Evolutionary conservation across 2,329 filamentous ascomycete genomes (phyloP).

Genomic region (Cladosporium austrohemisphaericum): DNA sequence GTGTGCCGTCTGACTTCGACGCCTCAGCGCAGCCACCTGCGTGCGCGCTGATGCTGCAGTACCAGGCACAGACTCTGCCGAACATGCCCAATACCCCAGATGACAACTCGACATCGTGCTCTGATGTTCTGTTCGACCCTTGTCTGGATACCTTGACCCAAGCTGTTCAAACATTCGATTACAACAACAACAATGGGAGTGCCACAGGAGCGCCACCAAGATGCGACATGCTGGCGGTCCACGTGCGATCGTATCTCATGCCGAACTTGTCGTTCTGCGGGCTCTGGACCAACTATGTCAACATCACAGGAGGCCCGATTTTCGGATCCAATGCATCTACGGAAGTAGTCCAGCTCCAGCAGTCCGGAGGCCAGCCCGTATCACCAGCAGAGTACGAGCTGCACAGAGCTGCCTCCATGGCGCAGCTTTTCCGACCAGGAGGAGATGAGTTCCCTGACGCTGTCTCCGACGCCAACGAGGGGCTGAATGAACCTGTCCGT

Average conservation of each 20-base stretch:
- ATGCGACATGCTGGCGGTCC: not conserved
- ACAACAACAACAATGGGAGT: not conserved
- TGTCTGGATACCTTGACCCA: not conserved
- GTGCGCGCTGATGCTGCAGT: not conserved
- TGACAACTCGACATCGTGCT: not conserved
- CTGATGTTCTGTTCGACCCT: not conserved
- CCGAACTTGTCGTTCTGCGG: not conserved
- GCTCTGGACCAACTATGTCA: not conserved
- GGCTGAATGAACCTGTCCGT: not conserved
- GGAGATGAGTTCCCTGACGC: slow-evolving; percentile 1
- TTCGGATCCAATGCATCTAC: not conserved
- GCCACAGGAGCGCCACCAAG: not conserved
- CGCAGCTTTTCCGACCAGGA: slow-evolving; percentile 1
- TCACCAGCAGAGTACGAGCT: not conserved
- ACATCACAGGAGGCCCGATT: not conserved
- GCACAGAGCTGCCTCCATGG: not conserved
- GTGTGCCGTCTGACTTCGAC: not conserved
- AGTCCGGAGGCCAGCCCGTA: not conserved
- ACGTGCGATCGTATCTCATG: not conserved
- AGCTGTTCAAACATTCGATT: not conserved
- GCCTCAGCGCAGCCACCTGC: not conserved
- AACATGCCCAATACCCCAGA: not conserved
- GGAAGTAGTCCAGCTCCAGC: not conserved
- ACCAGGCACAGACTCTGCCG: not conserved
- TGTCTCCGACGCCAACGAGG: not conserved